These are phyloP conservation scores for Clarkia xantiana DNA, from an alignment of 345 rosid species.

Conservation along the genomic window DNA sequence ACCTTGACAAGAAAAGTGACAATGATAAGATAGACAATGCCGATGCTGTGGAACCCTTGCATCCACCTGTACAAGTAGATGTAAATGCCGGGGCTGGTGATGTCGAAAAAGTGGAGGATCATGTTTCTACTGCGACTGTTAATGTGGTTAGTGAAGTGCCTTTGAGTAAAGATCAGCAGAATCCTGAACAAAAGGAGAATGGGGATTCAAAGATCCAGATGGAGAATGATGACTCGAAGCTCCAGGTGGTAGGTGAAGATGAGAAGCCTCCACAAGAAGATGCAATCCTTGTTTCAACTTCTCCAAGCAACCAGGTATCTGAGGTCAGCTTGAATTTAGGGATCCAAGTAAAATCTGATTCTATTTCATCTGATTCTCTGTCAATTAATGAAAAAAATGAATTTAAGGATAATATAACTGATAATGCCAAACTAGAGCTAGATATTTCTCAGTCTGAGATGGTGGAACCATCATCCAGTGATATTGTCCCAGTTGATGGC, in stretches of 20 bases:
- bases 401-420: constrained; percentile 93
- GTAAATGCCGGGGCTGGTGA: constrained; percentile 4
- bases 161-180: constrained; percentile 15
- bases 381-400: constrained; percentile 92
- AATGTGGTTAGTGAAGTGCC: constrained; percentile 4
- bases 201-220: constrained; percentile 17
- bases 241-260: constrained; percentile 25
- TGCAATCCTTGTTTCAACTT: constrained; percentile 37
- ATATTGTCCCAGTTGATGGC: constrained; percentile 42
- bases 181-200: constrained; percentile 11
- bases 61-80: constrained; percentile 11
- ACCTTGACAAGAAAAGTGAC: no score
- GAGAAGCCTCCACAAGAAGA: constrained; percentile 32
- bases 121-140: constrained; percentile 11
- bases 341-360: constrained; percentile 96
- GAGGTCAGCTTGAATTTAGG: constrained; percentile 94
- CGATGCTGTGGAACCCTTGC: constrained; percentile 19
- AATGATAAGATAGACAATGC: constrained; percentile 23
- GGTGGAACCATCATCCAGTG: constrained; percentile 66
- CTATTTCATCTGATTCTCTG: constrained; percentile 96
- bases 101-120: constrained; percentile 14
- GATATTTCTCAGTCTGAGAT: constrained; percentile 71
- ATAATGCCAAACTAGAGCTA: constrained; percentile 91
- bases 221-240: constrained; percentile 26
- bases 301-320: constrained; percentile 86